Evolutionary conservation across 306 rosid genomes (phyloP).

Genomic region (barrel medic (Medicago truncatula)): MtrunA17r5.0-ANR NC_053046.1:34505001-34505500

Average conservation of each 20-base stretch:
- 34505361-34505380: neutral
- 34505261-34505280: too few species aligned
- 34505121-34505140: slow-evolving; percentile 13
- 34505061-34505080: slow-evolving; percentile 60
- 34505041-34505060: slow-evolving; percentile 69
- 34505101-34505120: slow-evolving; percentile 19
- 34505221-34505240: neutral
- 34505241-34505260: neutral
- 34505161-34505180: slow-evolving; percentile 8
- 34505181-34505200: neutral
- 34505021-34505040: slow-evolving; percentile 77
- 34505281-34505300: neutral
- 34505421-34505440: neutral
- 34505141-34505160: neutral
- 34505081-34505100: slow-evolving; percentile 54
- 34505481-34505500: too few species aligned
- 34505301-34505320: neutral
- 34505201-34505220: neutral
- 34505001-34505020: slow-evolving; percentile 58
- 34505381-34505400: neutral
- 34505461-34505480: neutral
- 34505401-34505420: slow-evolving; percentile 9
- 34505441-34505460: neutral
- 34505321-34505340: neutral
- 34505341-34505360: neutral